Percentiles rank a stretch among this genome's conserved stretches.
These are phyloP conservation scores for Globisporangium uncinulatum DNA, from an alignment of 352 stramenopile species.

Conservation along the genomic window DNA sequence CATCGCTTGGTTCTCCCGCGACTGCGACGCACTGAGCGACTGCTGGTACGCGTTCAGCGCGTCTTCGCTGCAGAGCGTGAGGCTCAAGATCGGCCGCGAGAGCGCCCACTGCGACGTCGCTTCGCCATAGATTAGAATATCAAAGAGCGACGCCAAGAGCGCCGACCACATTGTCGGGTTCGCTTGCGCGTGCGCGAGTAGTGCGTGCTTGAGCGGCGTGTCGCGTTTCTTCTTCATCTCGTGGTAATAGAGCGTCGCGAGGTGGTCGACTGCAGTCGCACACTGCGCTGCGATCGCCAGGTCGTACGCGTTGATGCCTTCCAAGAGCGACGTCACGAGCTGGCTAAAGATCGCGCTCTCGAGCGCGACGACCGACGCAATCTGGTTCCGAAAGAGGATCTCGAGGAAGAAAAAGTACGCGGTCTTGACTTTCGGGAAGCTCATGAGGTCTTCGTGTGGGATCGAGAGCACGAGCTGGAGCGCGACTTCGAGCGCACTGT, in stretches of 20 bases:
- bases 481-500: constrained; percentile 93
- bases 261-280: constrained; percentile 95
- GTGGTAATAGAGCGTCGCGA: constrained; percentile 92
- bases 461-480: constrained; percentile 95
- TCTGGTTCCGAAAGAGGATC: constrained; percentile 98
- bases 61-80: constrained; percentile 94
- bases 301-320: constrained; percentile 89
- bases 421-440: constrained; percentile 97
- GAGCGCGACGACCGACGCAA: constrained; percentile 91
- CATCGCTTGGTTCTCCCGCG: constrained; percentile 87
- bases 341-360: constrained; percentile 94
- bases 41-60: constrained; percentile 94
- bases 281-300: constrained; percentile 92
- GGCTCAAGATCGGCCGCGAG: constrained; percentile 95
- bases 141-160: constrained; percentile 91
- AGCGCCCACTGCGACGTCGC: constrained; percentile 97
- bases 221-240: constrained; percentile 96
- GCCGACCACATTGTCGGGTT: constrained; percentile 92
- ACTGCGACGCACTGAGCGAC: constrained; percentile 92
- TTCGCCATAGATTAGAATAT: constrained; percentile 96
- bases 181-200: constrained; percentile 88
- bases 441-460: constrained; percentile 94
- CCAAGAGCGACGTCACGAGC: constrained; percentile 92
- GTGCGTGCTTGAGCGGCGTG: constrained; percentile 89
- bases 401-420: constrained; percentile 98